Evolutionary conservation across 2,329 filamentous ascomycete genomes (phyloP).

Genomic region (Apiospora malaysiana): DNA sequence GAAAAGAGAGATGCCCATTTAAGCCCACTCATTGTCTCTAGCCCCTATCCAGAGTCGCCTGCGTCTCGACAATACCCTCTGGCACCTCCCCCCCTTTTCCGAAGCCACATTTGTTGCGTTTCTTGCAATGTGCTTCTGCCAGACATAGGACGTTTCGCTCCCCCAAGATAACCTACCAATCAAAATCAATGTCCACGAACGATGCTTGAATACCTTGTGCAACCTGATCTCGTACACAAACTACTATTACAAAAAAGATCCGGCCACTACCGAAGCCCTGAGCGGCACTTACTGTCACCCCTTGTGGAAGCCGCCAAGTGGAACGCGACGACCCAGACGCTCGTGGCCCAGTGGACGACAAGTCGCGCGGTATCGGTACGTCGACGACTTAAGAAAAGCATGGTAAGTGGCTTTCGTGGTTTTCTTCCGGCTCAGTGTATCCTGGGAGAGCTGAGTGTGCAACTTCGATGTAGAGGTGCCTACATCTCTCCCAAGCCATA

Average conservation of each 20-base stretch:
- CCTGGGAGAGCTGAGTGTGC: too few relatives aligned
- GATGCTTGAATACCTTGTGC: constrained; percentile 17
- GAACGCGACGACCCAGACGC: constrained; percentile 16
- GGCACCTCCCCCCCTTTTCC: neutral
- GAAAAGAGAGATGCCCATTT: constrained; percentile 7
- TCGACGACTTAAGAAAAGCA: constrained; percentile 12
- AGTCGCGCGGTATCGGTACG: neutral
- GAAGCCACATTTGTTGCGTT: neutral
- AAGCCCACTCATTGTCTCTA: neutral
- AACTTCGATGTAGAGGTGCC: too few relatives aligned
- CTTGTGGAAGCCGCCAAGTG: neutral
- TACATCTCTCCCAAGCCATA: too few relatives aligned
- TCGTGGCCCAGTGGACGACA: constrained; percentile 10
- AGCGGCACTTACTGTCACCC: neutral
- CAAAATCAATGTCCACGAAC: constrained; percentile 18
- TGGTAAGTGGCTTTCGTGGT: neutral
- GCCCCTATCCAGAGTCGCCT: neutral
- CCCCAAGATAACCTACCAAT: constrained; percentile 1
- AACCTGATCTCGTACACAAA: constrained; percentile 17
- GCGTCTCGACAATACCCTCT: constrained; percentile 6
- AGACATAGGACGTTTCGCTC: constrained; percentile 18
- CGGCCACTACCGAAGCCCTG: constrained; percentile 9
- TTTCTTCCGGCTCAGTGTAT: too few relatives aligned
- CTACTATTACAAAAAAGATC: constrained; percentile 11
- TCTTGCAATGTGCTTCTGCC: constrained; percentile 19